Evolutionary conservation across 2,329 filamentous ascomycete species (phyloP), one percentile per base, ranked within the genome.

Genomic region (Fusarium sp.): DNA sequence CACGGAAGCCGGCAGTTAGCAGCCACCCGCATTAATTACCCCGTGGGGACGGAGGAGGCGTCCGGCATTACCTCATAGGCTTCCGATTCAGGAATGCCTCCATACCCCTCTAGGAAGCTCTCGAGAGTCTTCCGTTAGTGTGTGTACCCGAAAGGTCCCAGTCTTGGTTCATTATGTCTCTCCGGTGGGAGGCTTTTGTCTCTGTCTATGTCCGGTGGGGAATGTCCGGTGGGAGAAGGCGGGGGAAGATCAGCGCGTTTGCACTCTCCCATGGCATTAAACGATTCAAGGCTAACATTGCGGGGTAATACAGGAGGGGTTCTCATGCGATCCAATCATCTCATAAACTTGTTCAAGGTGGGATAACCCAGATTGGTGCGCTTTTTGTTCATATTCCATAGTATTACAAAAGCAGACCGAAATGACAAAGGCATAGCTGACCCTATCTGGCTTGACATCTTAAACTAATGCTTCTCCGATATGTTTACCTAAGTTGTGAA

Each of bases 401-500:
- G 38, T 9, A 41, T 41, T n/a, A 41, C 20, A 6, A 14, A 41
- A 22, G 20, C 20, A 41, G 20, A 22, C 26, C 18, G 18, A 47
- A 47, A 22, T 3, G 20, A 5, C 8, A 47, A 22, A 47, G 26
- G 13, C 26, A 22, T 22, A 15, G 15, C 8, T 15, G 3, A 15
- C 8, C 6, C 2, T 1, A 22, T 47, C 24, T 28, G 8, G 12
- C 44, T 47, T 14, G 18, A 15, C 13, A 15, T 15, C 3, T 47
- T 20, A 3, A 10, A 20, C 0, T 0, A 11, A 28, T 47, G 9
- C 18, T 47, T 47, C 9, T 3, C 45, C 11, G 2, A 15, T 15
- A 3, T 22, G 13, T 22, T 47, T 22, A 22, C 3, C 8, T 5
- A 4, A 47, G 26, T 28, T n/a, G n/a, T n/a, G n/a, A n/a, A n/a